Evolutionary conservation across 257 asterid genomes (phyloP), one percentile per base, ranked within the genome.

Genomic region (Nicotiana attenuata): DNA sequence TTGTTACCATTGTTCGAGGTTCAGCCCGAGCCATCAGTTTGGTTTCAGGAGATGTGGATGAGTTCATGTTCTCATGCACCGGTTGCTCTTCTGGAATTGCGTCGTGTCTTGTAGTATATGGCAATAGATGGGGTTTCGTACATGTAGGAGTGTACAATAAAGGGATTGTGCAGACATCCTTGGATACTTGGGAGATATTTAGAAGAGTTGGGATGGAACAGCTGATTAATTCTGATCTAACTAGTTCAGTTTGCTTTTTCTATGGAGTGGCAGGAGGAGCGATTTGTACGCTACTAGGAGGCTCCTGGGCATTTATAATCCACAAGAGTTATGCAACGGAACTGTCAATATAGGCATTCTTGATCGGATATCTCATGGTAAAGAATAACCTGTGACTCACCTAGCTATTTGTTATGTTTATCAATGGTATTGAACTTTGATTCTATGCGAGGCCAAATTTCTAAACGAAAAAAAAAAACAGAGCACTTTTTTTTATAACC

Each of bases 31-130:
- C 84, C 9, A 79, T 87, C 10, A 86, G 80, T 45, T 67, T 82
- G 85, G 68, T 85, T 50, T 82, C 93, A 31, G 90, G 91, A 53
- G 97, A 88, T 78, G 90, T 81, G 26, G 92, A 92, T 45, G 93
- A 92, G 87, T 88, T 91, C 89, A 84, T 88, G 93, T 89, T 89
- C 86, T 92, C 91, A 0, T 89, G 94, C 47, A 88, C 92, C 24
- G 67, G 81, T 71, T 91, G 93, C 71, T 88, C 92, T 66, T 82
- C 85, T 1, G 91, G 90, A 59, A 71, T 89, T 0, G 87, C 83
- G 19, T 83, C 92, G 3, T 87, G 88, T 17, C 73, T 85, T 19
- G 90, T 91, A 20, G 78, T 28, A 22, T 91, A 86, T 63, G 93
- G 91, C 16, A 88, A 89, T 50, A 60, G 89, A 80, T 89, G 97